Percentiles rank a stretch among this genome's conserved stretches.
phyloP scores from a whole-genome alignment of 2,329 filamentous ascomycete species.

The Nannizziopsis barbatae region DNA sequence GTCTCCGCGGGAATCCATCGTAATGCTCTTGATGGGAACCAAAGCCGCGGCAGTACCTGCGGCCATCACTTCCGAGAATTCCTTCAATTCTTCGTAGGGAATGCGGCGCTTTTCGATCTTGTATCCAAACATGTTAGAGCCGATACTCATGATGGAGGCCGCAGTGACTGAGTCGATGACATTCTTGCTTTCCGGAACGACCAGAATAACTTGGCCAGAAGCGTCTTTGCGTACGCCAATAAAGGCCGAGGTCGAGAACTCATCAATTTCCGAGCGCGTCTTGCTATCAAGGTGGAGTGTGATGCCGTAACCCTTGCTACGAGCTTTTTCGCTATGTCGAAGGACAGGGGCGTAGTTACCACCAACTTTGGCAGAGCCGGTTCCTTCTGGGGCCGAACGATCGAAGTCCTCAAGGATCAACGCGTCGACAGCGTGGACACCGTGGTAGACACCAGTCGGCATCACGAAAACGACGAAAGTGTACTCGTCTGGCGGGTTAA shows the following conservation, averaged over 20 bases:
- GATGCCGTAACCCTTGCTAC: slow-evolving; percentile 74
- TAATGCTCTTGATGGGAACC: slow-evolving; percentile 86
- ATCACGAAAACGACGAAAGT: slow-evolving; percentile 82
- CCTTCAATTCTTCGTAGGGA: slow-evolving; percentile 48
- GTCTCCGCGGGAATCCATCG: slow-evolving; percentile 49
- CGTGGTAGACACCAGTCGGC: slow-evolving; percentile 90
- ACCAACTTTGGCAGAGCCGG: slow-evolving; percentile 83
- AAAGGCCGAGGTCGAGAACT: slow-evolving; percentile 92
- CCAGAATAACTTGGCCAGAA: slow-evolving; percentile 52
- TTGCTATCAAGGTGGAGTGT: slow-evolving; percentile 86
- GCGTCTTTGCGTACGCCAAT: slow-evolving; percentile 59
- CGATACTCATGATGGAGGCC: slow-evolving; percentile 66
- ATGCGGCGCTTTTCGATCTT: slow-evolving; percentile 62
- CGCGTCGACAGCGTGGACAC: slow-evolving; percentile 72
- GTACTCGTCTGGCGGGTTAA: slow-evolving; percentile 83
- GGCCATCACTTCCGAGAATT: slow-evolving; percentile 72
- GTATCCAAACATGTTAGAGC: slow-evolving; percentile 61
- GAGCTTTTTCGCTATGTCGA: slow-evolving; percentile 71
- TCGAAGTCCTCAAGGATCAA: slow-evolving; percentile 89
- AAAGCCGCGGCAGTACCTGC: slow-evolving; percentile 85
- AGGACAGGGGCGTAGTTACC: slow-evolving; percentile 94
- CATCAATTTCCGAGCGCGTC: slow-evolving; percentile 74
- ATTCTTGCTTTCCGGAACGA: slow-evolving; percentile 76
- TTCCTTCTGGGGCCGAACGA: slow-evolving; percentile 80
- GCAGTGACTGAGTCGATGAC: slow-evolving; percentile 83